Evolutionary conservation across 805 yeast genomes (phyloP).

Genomic region (Spathaspora sp.): DNA sequence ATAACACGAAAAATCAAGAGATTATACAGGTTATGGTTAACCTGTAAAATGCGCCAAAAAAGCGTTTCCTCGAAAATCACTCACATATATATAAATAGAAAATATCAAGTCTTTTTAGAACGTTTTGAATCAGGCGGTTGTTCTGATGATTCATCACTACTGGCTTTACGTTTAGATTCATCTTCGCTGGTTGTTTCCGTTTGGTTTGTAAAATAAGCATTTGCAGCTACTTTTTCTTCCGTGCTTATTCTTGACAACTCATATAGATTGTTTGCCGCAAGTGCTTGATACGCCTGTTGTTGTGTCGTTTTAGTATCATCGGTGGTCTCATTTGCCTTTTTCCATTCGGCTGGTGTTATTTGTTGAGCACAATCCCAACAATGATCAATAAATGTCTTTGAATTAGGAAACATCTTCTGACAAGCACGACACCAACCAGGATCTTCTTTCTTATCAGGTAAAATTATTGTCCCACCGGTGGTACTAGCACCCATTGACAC

Average conservation of each 20-base stretch:
- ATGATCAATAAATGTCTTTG: conserved; percentile 61
- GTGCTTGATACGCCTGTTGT: neutral
- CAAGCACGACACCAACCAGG: conserved; percentile 71
- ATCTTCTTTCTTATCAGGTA: conserved; percentile 35
- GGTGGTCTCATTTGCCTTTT: conserved; percentile 2
- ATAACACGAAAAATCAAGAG: too few species aligned
- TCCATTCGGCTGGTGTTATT: conserved; percentile 21
- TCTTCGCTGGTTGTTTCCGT: neutral
- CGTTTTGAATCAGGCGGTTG: neutral
- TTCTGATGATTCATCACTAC: neutral
- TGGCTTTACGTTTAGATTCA: neutral
- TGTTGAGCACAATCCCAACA: conserved; percentile 56
- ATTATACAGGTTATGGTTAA: too few species aligned
- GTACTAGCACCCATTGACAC: conserved; percentile 13
- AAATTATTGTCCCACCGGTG: neutral
- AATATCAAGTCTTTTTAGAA: neutral
- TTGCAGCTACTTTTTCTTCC: neutral
- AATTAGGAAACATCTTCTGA: conserved; percentile 49
- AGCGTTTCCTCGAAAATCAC: too few species aligned
- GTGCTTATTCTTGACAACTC: neutral
- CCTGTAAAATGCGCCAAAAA: too few species aligned
- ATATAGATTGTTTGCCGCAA: neutral
- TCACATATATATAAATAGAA: too few species aligned
- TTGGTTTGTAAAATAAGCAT: neutral
- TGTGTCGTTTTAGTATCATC: neutral